A percentile compares a stretch with the other conserved stretches of the same genome.
These are phyloP conservation scores for Neopestalotiopsis sp. DNA, from an alignment of 2,329 filamentous ascomycete species.

Conservation along the genomic window DNA sequence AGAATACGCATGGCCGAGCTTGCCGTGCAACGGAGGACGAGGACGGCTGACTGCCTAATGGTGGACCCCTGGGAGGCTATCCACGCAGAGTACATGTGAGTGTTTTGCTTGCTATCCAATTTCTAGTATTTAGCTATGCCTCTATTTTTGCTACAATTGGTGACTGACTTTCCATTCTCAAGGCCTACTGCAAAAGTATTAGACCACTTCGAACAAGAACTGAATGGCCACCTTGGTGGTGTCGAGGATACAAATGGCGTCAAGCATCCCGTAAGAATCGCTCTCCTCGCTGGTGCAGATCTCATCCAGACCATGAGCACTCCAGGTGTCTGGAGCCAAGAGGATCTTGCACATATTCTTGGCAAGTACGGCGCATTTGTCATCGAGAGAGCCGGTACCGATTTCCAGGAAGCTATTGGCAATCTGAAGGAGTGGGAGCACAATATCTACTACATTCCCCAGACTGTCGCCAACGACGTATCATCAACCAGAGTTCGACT, in stretches of 20 bases:
- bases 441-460: conserved; percentile 86
- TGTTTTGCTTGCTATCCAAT: neutral
- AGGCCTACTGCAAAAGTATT: conserved; percentile 83
- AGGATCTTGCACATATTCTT: conserved; percentile 88
- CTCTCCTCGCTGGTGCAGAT: conserved; percentile 81
- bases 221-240: conserved; percentile 80
- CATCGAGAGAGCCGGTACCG: conserved; percentile 86
- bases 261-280: conserved; percentile 72
- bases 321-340: conserved; percentile 79
- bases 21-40: conserved; percentile 74
- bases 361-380: conserved; percentile 81
- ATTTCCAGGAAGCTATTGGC: conserved; percentile 87
- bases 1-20: conserved; percentile 85
- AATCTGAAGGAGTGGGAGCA: conserved; percentile 81
- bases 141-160: neutral
- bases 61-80: conserved; percentile 91
- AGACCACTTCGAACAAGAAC: conserved; percentile 89
- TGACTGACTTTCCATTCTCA: neutral
- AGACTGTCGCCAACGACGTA: conserved; percentile 86
- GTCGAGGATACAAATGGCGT: conserved; percentile 71
- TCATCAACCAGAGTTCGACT: conserved; percentile 83
- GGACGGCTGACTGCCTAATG: conserved; percentile 81
- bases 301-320: conserved; percentile 76
- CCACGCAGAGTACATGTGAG: conserved; percentile 75
- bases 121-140: no score